Base-by-base conservation (phyloP, 1,284 basidiomycete species). In the Trichosporon sp. region DNA sequence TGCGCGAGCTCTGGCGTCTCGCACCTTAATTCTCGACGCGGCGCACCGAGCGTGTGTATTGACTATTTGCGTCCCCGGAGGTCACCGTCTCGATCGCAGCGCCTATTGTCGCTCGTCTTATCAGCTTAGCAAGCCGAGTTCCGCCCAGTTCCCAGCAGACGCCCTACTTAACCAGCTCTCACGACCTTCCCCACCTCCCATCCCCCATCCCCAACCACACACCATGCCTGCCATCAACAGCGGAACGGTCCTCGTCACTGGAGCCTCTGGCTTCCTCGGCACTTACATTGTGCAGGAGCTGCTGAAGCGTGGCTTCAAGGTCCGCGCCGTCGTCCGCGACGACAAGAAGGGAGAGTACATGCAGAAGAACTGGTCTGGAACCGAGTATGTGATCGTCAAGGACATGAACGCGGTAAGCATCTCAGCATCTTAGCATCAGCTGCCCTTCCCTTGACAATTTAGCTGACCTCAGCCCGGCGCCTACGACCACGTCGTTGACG, bases 401-500 rank as follows among this genome's bases (percentile, higher is more conserved):
- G 88, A 90, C 77, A 88, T 90, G 76, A 86, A 85, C 31, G 83
- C 86, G 81, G 86, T 87, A 68, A 69, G 78, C 69, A 19, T 26
- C 26, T 26, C 2, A 26, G 26, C 11, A 40, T 6, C 38, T 40
- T 2, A 10, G 2, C 8, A 5, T 11, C 2, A 10, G 11, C 4
- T 10, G 51, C n/a, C 26, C 26, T 26, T 26, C 26, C 26, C 26
- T 26, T 26, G 26, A 26, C 26, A 26, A 5, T n/a, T 2, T 10
- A 37, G 38, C 61, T 51, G 16, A 65, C 32, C n/a, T 21, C 40
- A 88, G 88, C 86, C 88, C 19, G 89, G 88, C 21, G 89, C 87
- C 1, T 91, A 91, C 75, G 89, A 91, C 76, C 87, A 89, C 59
- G 89, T 88, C 0, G 89, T 91, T 43, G 88, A 88, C 76, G 89